These are phyloP conservation scores for Panaeolus cyanescens DNA, from an alignment of 768 basidiomycete genomes.

Conservation along the genomic window DNA sequence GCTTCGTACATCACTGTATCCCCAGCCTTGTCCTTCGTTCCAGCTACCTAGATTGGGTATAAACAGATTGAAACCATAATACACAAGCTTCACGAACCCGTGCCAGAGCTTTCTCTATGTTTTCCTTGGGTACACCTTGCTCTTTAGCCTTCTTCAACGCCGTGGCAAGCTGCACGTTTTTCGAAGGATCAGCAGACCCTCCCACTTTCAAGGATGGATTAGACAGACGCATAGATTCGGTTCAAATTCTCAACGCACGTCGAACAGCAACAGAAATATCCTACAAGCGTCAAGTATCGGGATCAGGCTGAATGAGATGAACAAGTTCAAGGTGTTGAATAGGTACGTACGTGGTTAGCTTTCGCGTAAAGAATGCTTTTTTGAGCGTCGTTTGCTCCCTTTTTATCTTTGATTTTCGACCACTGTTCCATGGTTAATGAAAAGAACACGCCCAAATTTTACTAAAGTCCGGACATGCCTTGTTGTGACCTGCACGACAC, in stretches of 20 bases:
- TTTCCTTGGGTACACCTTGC: conserved; percentile 66
- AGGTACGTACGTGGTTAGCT: conserved; percentile 49
- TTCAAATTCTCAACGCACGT: conserved; percentile 37
- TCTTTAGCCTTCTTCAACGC: conserved; percentile 59
- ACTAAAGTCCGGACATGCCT: conserved; percentile 26
- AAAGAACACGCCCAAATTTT: background rate
- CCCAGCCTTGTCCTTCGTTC: conserved; percentile 48
- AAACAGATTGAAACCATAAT: background rate
- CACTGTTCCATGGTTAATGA: conserved; percentile 41
- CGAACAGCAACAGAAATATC: conserved; percentile 64
- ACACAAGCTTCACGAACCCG: conserved; percentile 37
- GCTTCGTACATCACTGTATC: conserved; percentile 61
- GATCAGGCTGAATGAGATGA: background rate
- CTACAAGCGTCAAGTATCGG: conserved; percentile 34
- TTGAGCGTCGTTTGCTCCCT: conserved; percentile 63
- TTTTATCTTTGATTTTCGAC: conserved; percentile 77
- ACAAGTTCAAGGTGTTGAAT: background rate
- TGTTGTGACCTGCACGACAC: conserved; percentile 40
- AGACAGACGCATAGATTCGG: background rate
- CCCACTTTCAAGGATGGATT: conserved; percentile 41
- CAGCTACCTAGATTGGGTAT: conserved; percentile 39
- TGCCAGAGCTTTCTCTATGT: conserved; percentile 62
- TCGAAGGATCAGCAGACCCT: conserved; percentile 53
- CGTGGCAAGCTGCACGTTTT: conserved; percentile 53
- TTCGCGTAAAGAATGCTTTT: conserved; percentile 60